Evolutionary conservation across 331 rosid species (phyloP).

Genomic region (Prunus yedoensis): DNA sequence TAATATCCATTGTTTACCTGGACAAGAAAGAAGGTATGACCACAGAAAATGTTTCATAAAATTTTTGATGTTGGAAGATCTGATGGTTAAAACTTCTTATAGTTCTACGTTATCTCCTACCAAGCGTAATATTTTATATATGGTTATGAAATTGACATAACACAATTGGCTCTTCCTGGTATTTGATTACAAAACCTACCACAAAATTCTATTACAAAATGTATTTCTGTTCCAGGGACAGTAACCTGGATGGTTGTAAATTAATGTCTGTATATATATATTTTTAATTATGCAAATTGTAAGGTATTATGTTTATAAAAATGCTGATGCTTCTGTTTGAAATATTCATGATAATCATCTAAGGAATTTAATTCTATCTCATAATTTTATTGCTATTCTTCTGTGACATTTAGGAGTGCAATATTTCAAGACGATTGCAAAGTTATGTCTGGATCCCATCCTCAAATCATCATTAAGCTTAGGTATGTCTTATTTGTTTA

Average conservation of each 20-base stretch:
- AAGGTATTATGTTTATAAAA: background rate
- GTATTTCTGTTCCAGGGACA: background rate
- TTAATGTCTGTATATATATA: background rate
- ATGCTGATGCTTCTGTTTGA: background rate
- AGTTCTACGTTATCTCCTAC: background rate
- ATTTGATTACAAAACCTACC: background rate
- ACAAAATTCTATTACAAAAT: no score
- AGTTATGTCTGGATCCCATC: constrained; percentile 53
- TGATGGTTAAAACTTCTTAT: no score
- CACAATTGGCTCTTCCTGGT: background rate
- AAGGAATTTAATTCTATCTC: background rate
- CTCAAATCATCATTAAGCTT: constrained; percentile 63
- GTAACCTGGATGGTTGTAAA: background rate
- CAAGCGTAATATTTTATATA: background rate
- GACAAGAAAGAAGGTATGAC: background rate
- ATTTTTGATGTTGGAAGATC: no score
- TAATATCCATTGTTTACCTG: background rate
- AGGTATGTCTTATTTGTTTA: constrained; percentile 43
- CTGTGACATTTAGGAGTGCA: constrained; percentile 48
- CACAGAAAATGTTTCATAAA: background rate
- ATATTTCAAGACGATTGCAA: constrained; percentile 88
- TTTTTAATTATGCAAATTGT: background rate
- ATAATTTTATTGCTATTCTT: background rate
- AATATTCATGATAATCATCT: background rate
- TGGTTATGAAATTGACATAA: no score